Evolutionary conservation across 768 basidiomycete species (phyloP), one percentile per base, ranked within the genome.

Genomic region (Tricholoma hemisulphureum): DNA sequence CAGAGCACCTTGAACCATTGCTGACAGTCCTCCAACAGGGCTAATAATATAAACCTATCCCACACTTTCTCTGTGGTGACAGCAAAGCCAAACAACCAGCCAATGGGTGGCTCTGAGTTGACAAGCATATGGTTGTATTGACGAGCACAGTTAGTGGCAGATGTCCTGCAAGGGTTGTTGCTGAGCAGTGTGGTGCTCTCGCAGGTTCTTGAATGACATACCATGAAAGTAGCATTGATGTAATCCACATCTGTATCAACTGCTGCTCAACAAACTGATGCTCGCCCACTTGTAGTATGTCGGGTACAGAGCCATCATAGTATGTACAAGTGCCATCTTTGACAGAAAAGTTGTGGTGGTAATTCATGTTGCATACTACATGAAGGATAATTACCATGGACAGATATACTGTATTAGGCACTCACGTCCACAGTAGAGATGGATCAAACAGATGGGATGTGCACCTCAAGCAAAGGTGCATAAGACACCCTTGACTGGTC

Each of bases 11-110:
- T 20, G n/a, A 9, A 41, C 18, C n/a, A 7, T 41, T 7, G n/a
- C 39, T 41, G 39, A 6, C 39, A 41, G 18, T 41, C 39, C 39
- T 41, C 39, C 39, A 41, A 20, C 39, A 41, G n/a, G n/a, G 39
- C n/a, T 4, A 41, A 9, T 1, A 41, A 7, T 2, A 34, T 13
- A 34, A 34, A 34, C 2, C 32, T 10, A 8, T 34, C 32, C 32
- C 32, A 34, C 3, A 34, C 32, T 4, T 34, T 66, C 10, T 71
- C 63, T 4, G 63, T 63, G 0, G 63, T 58, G 2, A 70, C 18
- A 4, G 39, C 2, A 41, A 21, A 41, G 3, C 39, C 39, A 41
- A 41, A 41, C 9, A 7, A 20, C 39, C 39, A 41, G 6, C 20
- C 39, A 41, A 41, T 8, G 20, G 39, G 39, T 41, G 37, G 37